phyloP scores from a whole-genome alignment of 2,329 filamentous ascomycete species.

The Arthrobotrys musiformis region DNA sequence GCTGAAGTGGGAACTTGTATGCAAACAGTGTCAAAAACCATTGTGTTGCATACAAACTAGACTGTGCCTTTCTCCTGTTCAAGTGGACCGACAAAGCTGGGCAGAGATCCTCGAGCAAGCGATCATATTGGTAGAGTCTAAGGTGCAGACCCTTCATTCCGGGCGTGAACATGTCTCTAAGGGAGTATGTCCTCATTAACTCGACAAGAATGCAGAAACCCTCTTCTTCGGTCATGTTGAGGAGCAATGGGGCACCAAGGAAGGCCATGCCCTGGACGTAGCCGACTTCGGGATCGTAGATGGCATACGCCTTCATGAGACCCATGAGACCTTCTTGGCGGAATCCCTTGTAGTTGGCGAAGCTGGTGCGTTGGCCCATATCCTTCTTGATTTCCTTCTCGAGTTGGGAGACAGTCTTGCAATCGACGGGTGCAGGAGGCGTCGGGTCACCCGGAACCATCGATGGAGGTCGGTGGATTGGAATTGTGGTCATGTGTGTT shows the following conservation, averaged over 20 bases:
- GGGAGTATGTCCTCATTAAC: constrained; percentile 94
- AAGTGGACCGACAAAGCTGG: constrained; percentile 95
- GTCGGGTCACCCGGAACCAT: constrained; percentile 37
- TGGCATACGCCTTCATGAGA: constrained; percentile 94
- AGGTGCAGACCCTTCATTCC: constrained; percentile 97
- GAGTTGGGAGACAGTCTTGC: constrained; percentile 65
- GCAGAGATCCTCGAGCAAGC: constrained; percentile 90
- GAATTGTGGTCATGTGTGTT: constrained; percentile 57
- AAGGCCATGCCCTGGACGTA: constrained; percentile 99
- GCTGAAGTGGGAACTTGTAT: constrained; percentile 94
- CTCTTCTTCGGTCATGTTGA: constrained; percentile 98
- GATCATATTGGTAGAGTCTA: constrained; percentile 93
- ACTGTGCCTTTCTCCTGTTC: constrained; percentile 83
- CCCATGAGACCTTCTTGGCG: constrained; percentile 92
- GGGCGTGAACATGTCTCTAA: constrained; percentile 90
- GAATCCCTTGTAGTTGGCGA: constrained; percentile 92
- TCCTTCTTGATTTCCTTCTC: constrained; percentile 93
- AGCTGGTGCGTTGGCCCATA: constrained; percentile 90
- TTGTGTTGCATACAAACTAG: constrained; percentile 95
- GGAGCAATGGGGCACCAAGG: constrained; percentile 92
- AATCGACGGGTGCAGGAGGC: constrained; percentile 39
- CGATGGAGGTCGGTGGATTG: constrained; percentile 44
- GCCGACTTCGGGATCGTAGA: constrained; percentile 92
- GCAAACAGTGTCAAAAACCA: constrained; percentile 99
- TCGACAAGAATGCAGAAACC: constrained; percentile 92